A percentile compares a stretch with the other conserved stretches of the same genome.
Evolutionary conservation across 106 monocot species (phyloP).

Genomic region (Dendrobium officinale): DNA sequence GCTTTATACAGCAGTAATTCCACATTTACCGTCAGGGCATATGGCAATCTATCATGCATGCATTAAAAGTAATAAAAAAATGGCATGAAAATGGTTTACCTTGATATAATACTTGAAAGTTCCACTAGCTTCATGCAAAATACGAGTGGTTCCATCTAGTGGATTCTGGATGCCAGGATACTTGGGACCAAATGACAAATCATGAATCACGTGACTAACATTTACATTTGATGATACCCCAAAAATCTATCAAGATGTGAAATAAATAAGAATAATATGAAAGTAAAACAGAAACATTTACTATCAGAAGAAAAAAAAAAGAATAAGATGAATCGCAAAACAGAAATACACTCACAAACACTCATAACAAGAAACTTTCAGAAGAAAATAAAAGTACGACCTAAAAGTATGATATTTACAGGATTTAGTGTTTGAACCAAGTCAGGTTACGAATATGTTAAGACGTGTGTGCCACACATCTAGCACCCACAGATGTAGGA

Average conservation of each 20-base stretch:
- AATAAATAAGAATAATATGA: background rate
- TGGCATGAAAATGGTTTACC: constrained; percentile 27
- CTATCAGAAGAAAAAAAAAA: background rate
- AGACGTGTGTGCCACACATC: background rate
- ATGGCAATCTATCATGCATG: background rate
- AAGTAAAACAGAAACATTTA: background rate
- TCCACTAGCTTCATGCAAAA: constrained; percentile 71
- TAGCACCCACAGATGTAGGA: background rate
- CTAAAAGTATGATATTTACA: background rate
- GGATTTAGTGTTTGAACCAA: background rate
- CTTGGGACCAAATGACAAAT: constrained; percentile 91
- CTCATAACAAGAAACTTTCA: background rate
- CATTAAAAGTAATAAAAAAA: background rate
- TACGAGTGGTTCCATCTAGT: constrained; percentile 75
- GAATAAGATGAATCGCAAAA: background rate
- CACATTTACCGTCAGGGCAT: background rate
- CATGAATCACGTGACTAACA: constrained; percentile 89
- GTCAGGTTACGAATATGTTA: background rate
- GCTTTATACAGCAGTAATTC: too few relatives aligned
- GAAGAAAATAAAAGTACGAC: background rate
- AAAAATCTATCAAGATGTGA: constrained; percentile 58
- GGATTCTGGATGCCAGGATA: constrained; percentile 97
- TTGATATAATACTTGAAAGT: constrained; percentile 98
- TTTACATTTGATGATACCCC: constrained; percentile 72
- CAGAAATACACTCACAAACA: background rate